Conservation (phyloP, 2,329 filamentous ascomycete genomes). For the Xylariaceae sp. region DNA sequence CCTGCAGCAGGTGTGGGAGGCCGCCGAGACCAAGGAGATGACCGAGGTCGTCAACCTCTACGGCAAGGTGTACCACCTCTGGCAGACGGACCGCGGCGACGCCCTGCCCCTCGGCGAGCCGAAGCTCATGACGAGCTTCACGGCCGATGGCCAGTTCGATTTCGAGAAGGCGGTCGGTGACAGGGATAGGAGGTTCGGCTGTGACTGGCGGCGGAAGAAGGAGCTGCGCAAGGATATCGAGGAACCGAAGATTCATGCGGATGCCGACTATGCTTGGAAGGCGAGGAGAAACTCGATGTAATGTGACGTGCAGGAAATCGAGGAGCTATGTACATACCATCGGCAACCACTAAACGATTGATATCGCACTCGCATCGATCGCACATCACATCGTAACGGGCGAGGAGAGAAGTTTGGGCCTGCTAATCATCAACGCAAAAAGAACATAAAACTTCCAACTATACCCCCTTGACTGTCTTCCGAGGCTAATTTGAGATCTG, state of each 20-base stretch:
- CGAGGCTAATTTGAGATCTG: too few species aligned
- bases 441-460: too few species aligned
- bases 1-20: conserved; percentile 62
- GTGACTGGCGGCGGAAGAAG: conserved; percentile 40
- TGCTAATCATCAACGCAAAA: too few species aligned
- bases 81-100: conserved; percentile 76
- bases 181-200: conserved; percentile 42
- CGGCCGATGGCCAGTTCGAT: conserved; percentile 43
- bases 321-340: too few species aligned
- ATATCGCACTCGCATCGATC: too few species aligned
- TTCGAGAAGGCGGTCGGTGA: conserved; percentile 39
- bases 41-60: conserved; percentile 68
- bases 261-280: conserved; percentile 28
- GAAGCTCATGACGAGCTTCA: conserved; percentile 51
- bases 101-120: conserved; percentile 46
- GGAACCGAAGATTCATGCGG: conserved; percentile 36
- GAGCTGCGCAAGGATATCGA: conserved; percentile 39
- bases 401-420: too few species aligned
- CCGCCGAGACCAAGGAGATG: conserved; percentile 76
- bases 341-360: too few species aligned
- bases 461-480: too few species aligned
- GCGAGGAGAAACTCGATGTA: conserved; percentile 23
- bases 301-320: not conserved
- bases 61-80: conserved; percentile 80
- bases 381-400: too few species aligned